Base-by-base conservation (phyloP, 345 rosid species). In the Bruguiera sexangula region DNA sequence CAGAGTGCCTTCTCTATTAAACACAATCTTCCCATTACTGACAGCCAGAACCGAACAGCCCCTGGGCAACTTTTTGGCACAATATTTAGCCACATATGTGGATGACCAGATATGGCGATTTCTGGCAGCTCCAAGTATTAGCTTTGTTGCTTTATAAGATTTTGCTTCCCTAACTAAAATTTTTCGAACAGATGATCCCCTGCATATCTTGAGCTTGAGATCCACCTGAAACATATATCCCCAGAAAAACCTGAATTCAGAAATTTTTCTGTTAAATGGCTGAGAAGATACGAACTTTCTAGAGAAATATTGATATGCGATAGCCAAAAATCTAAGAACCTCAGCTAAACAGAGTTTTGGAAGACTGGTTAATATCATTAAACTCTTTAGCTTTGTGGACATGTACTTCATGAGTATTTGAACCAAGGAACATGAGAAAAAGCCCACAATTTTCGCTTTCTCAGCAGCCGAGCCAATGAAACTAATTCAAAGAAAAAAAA, bases 191-290 rank as follows among this genome's bases (percentile, higher is more conserved):
- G 80, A 72, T n/a, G 76, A 68, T 26, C 80, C 80, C 60, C 80
- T 77, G 57, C 80, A 72, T 46, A 77, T 63, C 48, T 77, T 77
- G 20, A 77, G 67, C 73, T 77, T 77, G 69, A 77, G 80, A 77
- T 72, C 73, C 69, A 77, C 80, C 80, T 77, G 70, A 54, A 68
- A 69, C 31, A 48, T 19, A 34, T 21, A 31, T 31, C 13, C 70
- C 67, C 60, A 66, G 53, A 57, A 16, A 74, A 67, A 57, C 30
- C 15, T 1, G 24, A 56, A 56, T 11, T 27, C 26, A 24, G 29
- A 56, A 56, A 24, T 5, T 16, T 22, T 8, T 21, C 26, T 26
- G 26, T 54, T 54, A 8, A n/a, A 54, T 54, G 26, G n/a, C 10
- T 26, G n/a, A n/a, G 30, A 55, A 55, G 30, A 11, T 55, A 22